phyloP scores from a whole-genome alignment of 225 moss, liverwort and hornwort genomes.

The Bryoerythrophyllum caledonicum region DNA sequence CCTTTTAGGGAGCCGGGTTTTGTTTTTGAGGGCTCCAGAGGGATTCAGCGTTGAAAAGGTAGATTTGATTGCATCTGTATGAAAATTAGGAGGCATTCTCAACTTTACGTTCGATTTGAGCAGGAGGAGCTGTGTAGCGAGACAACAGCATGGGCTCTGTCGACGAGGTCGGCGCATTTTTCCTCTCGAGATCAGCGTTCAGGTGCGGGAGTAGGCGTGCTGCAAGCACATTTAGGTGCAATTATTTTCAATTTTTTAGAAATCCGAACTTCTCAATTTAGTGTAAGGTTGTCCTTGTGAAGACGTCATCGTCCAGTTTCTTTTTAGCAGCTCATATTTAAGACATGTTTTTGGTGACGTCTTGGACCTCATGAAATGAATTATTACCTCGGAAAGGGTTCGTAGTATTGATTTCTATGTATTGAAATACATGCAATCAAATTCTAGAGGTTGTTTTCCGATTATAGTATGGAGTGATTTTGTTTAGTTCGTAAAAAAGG shows the following conservation, averaged over 20 bases:
- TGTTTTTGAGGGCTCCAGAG: neutral
- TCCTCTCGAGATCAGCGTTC: slow-evolving; percentile 32
- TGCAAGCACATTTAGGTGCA: slow-evolving; percentile 17
- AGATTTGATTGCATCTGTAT: neutral
- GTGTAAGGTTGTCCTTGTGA: neutral
- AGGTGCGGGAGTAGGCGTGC: slow-evolving; percentile 22
- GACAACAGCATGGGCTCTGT: slow-evolving; percentile 38
- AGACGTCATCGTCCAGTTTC: neutral
- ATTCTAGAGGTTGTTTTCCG: neutral
- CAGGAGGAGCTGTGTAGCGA: slow-evolving; percentile 42
- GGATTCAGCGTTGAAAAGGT: neutral
- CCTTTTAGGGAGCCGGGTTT: neutral
- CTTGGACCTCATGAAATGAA: neutral
- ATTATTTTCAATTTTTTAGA: neutral
- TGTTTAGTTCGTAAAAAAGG: neutral
- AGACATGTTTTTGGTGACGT: neutral
- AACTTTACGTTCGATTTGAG: slow-evolving; percentile 22
- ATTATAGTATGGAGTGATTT: neutral
- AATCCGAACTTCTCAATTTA: neutral
- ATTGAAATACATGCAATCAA: neutral
- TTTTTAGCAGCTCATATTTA: neutral
- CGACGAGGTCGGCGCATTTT: slow-evolving; percentile 37
- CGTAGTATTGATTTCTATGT: neutral
- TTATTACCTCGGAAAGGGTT: neutral
- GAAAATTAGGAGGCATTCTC: neutral